Base-by-base conservation (phyloP, 805 yeast species). In the Peterozyma toletana region DNA sequence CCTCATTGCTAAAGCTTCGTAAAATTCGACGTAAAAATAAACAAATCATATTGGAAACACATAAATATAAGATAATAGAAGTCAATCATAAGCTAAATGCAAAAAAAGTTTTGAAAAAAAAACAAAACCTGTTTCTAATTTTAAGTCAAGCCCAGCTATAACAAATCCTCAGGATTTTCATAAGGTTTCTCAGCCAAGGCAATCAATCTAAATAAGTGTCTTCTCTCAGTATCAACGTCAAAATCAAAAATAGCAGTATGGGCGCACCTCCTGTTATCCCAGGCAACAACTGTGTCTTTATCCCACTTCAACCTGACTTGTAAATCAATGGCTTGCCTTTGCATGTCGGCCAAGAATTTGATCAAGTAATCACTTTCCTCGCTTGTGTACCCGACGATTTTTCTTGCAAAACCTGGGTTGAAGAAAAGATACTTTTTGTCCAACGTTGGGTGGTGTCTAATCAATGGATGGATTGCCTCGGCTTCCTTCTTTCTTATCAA, bases 281-380 rank as follows among this genome's bases (percentile, higher is more conserved):
- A 75, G 36, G 71, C 61, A 30, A 71, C 78, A 40, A 75, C 77
- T 9, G 78, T 57, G 30, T 62, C 66, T 11, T 75, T 68, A 53
- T 72, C 74, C 78, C 78, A 75, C 39, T 56, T 62, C 5, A 75
- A 77, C 48, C 80, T 66, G 47, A 70, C 64, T 44, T 75, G 79
- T 50, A 75, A 60, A 52, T 75, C 80, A 9, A 38, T 11, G 0
- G 43, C 35, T 3, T 18, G 16, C 10, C 33, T 44, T 16, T 44
- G 17, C 38, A 38, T 35, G 17, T 38, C 17, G 39, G 33, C 39
- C 40, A 83, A 64, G 53, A 78, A 73, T 44, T 71, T 63, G 52
- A 82, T 65, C 46, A 83, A 62, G 30, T 64, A 67, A 42, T 75
- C 78, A 16, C 80, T 73, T 61, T 83, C 89, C 48, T 78, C 83